These are phyloP conservation scores for Tilletiaria anomala DNA, from an alignment of 1,284 basidiomycete species.

Conservation along the genomic window DNA sequence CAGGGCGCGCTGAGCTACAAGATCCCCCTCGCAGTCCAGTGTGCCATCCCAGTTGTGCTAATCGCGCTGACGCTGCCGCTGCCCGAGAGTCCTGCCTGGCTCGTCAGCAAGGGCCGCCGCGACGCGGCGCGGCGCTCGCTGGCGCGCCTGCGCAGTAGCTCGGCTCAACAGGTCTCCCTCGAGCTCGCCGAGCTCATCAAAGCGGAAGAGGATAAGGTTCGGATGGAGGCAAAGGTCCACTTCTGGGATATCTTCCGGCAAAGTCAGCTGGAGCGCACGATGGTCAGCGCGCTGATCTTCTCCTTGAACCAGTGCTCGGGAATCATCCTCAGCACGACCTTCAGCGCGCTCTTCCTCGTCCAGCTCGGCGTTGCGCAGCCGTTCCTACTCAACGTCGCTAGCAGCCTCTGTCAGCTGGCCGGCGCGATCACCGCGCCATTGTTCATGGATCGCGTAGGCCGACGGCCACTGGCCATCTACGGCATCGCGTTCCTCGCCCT, in stretches of 20 bases:
- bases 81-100: slow-evolving; percentile 20
- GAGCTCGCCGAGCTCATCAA: too few species aligned
- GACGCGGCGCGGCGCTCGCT: slow-evolving; percentile 14
- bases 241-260: slow-evolving; percentile 22
- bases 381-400: slow-evolving; percentile 19
- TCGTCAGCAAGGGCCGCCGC: slow-evolving; percentile 19
- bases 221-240: too few species aligned
- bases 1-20: slow-evolving; percentile 7
- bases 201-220: slow-evolving; percentile 22
- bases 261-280: slow-evolving; percentile 15
- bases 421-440: slow-evolving; percentile 20
- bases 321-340: slow-evolving; percentile 25
- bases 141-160: slow-evolving; percentile 10
- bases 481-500: slow-evolving; percentile 16
- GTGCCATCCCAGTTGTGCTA: slow-evolving; percentile 13
- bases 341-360: slow-evolving; percentile 21
- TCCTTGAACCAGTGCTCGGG: slow-evolving; percentile 26
- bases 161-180: too few species aligned
- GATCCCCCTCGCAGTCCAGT: slow-evolving; percentile 19
- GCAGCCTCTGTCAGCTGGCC: slow-evolving; percentile 14
- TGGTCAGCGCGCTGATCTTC: slow-evolving; percentile 24
- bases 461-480: slow-evolving; percentile 15
- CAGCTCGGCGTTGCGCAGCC: slow-evolving; percentile 17
- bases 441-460: slow-evolving; percentile 18
- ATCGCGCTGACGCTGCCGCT: too few species aligned